Base-by-base conservation (phyloP, 768 basidiomycete species). In the Terana coerulea region DNA sequence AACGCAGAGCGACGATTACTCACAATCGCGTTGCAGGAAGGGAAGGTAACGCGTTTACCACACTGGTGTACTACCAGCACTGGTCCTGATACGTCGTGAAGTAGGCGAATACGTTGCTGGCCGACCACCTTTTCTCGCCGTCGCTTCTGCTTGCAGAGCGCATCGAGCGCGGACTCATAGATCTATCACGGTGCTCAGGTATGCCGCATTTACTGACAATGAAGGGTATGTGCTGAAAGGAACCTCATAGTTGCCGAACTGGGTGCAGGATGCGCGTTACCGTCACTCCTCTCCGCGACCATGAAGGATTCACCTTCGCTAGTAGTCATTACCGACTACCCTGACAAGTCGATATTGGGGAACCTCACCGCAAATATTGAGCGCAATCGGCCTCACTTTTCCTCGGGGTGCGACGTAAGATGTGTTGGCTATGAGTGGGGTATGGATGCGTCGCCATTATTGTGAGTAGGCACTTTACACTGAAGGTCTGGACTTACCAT, bases 101-200 rank as follows among this genome's bases (percentile, higher is more conserved):
- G n/a, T n/a, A n/a, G 84, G 82, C 85, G 25, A 86, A 80, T 54
- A 85, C 83, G 12, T 72, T 87, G 9, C 71, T 88, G 19, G 86
- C 85, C 43, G 85, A 88, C 65, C 83, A 85, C 55, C 70, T 88
- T 3, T 88, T 88, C 63, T 88, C 83, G 33, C 86, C 84, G 14
- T 76, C 79, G 8, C 71, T 89, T 7, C 75, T 83, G 49, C 72
- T 89, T 15, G 81, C 83, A 2, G 84, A 88, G 60, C 69, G 74
- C 24, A 80, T 90, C 9, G 84, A 89, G 64, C 64, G 75, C 49
- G 73, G 75, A 0, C 60, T 79, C 5, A 61, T 90, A 7, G 67
- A 71, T 14, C 64, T 78, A 2, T 55, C 56, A 3, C 67, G 68
- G 11, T 68, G 65, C 50, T 73, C 71, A 41, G 74, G 84, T 79